Evolutionary conservation across 2,329 filamentous ascomycete species (phyloP).

Genomic region (Clonostachys rosea): DNA sequence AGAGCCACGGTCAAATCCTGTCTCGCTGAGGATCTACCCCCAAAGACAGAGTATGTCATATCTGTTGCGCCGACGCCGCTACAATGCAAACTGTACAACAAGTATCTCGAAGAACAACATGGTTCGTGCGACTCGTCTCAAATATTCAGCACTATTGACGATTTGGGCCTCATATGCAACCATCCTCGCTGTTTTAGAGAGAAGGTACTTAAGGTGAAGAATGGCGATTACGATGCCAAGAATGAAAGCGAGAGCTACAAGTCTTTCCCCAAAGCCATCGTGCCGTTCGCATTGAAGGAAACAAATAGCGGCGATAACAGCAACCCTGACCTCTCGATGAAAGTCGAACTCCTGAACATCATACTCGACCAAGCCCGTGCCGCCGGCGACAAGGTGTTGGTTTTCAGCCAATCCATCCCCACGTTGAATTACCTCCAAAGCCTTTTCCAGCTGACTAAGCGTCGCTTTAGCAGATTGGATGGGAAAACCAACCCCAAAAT

Average conservation of each 20-base stretch:
- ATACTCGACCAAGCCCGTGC: constrained; percentile 64
- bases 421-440: constrained; percentile 66
- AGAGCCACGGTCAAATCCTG: constrained; percentile 63
- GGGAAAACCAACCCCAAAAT: constrained; percentile 51
- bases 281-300: constrained; percentile 21
- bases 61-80: constrained; percentile 63
- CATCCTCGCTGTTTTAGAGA: constrained; percentile 44
- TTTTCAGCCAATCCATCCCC: constrained; percentile 72
- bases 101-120: constrained; percentile 19
- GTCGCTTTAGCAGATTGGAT: constrained; percentile 59
- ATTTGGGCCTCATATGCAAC: constrained; percentile 43
- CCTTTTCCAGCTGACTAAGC: constrained; percentile 43
- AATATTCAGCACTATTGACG: constrained; percentile 27
- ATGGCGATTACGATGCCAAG: constrained; percentile 3
- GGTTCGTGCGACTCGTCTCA: not conserved
- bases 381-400: constrained; percentile 67
- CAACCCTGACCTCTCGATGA: constrained; percentile 55
- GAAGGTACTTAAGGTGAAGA: constrained; percentile 15
- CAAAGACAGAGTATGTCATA: constrained; percentile 79
- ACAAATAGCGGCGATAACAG: constrained; percentile 30
- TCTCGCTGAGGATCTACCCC: constrained; percentile 62
- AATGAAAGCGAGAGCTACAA: constrained; percentile 1
- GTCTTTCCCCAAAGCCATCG: constrained; percentile 15
- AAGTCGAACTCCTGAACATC: constrained; percentile 59
- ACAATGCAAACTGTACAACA: constrained; percentile 59